phyloP scores from a whole-genome alignment of 345 rosid genomes.

The Draba incana region DNA sequence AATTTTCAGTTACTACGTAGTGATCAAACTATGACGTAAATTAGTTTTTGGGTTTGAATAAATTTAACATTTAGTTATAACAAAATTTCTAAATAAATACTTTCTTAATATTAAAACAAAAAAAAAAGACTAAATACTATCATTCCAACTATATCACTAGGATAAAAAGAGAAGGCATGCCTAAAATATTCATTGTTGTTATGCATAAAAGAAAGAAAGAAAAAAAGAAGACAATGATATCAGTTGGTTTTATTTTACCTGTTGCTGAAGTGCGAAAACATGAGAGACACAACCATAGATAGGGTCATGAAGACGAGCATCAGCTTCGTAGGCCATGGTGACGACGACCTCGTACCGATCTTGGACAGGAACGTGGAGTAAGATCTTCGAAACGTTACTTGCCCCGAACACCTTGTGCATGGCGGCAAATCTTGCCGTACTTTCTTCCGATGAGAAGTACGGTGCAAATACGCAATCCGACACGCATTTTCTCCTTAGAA shows the following conservation, averaged over 20 bases:
- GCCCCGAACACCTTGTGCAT: constrained; percentile 64
- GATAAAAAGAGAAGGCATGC: no score
- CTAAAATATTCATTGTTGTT: background rate
- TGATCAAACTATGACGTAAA: no score
- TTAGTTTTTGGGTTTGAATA: no score
- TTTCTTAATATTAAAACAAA: no score
- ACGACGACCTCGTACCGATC: constrained; percentile 54
- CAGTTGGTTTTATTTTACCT: constrained; percentile 35
- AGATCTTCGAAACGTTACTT: constrained; percentile 53
- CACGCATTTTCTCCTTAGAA: constrained; percentile 53
- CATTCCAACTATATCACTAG: no score
- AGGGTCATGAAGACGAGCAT: constrained; percentile 54
- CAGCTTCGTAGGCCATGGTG: constrained; percentile 59
- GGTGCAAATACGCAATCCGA: constrained; percentile 50
- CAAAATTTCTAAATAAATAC: no score
- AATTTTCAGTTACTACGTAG: no score
- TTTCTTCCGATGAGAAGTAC: constrained; percentile 56
- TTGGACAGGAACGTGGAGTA: constrained; percentile 49
- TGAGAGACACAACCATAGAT: constrained; percentile 61
- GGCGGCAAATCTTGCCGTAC: constrained; percentile 51
- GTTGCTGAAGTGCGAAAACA: constrained; percentile 55
- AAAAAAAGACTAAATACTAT: background rate
- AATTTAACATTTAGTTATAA: no score
- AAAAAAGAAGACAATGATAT: background rate
- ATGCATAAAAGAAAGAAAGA: background rate